These are phyloP conservation scores for Pseudovirgaria hyperparasitica DNA, from an alignment of 2,329 filamentous ascomycete genomes.

Conservation along the genomic window DNA sequence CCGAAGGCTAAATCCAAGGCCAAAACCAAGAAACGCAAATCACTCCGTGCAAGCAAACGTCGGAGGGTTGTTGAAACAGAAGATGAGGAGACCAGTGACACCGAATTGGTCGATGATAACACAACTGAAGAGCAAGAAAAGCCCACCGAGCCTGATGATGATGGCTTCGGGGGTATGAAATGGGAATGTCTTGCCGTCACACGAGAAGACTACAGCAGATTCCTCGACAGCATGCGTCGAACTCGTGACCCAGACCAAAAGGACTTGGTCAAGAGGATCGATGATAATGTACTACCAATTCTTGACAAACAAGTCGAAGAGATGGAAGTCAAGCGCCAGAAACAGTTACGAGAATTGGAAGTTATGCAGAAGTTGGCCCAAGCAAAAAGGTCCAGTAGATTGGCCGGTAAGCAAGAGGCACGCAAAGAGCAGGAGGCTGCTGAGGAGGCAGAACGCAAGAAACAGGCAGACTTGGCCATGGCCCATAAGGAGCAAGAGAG, in stretches of 20 bases:
- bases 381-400: constrained; percentile 83
- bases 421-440: constrained; percentile 61
- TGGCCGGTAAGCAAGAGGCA: constrained; percentile 70
- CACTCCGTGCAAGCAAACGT: constrained; percentile 57
- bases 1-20: constrained; percentile 40
- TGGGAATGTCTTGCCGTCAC: constrained; percentile 90
- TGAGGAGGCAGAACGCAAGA: constrained; percentile 57
- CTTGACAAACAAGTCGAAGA: constrained; percentile 63
- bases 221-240: constrained; percentile 59
- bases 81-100: constrained; percentile 28
- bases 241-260: constrained; percentile 80
- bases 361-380: constrained; percentile 80
- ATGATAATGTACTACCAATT: constrained; percentile 69
- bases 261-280: constrained; percentile 55
- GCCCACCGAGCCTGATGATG: constrained; percentile 37
- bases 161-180: constrained; percentile 60
- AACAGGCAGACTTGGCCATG: constrained; percentile 49
- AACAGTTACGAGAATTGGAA: constrained; percentile 66
- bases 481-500: constrained; percentile 46
- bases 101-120: constrained; percentile 22
- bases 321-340: constrained; percentile 58
- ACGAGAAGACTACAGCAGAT: constrained; percentile 59
- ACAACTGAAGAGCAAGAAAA: constrained; percentile 20
- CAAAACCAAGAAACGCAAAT: constrained; percentile 45
- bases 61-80: constrained; percentile 43